phyloP scores from a whole-genome alignment of 2,329 filamentous ascomycete genomes.

The Paraphoma chrysanthemicola region DNA sequence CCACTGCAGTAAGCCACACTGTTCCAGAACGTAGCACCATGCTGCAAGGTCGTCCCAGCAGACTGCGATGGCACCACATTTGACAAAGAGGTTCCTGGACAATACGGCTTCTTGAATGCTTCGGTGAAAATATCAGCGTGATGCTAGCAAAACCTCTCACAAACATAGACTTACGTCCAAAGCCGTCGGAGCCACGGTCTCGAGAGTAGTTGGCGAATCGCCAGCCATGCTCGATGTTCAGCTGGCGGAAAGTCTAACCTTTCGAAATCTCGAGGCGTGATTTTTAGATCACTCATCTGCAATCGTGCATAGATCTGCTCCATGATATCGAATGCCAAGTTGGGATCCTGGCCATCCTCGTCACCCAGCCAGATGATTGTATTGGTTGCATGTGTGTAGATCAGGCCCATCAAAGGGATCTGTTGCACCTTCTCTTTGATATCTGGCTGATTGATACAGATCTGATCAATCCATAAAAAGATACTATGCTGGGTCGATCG shows the following conservation, averaged over 20 bases:
- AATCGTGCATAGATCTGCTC: conserved; percentile 16
- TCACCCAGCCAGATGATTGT: conserved; percentile 38
- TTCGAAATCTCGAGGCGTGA: conserved; percentile 22
- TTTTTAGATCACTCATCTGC: conserved; percentile 18
- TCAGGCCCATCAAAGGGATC: conserved; percentile 32
- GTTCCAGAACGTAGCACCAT: conserved; percentile 19
- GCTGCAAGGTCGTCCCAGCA: conserved; percentile 30
- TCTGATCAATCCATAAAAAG: conserved; percentile 33
- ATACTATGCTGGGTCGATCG: conserved; percentile 21
- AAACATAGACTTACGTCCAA: conserved; percentile 15
- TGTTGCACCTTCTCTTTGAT: conserved; percentile 29
- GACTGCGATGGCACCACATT: conserved; percentile 21
- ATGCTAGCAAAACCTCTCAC: no score
- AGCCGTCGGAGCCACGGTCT: conserved; percentile 29
- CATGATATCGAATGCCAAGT: conserved; percentile 22
- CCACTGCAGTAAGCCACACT: conserved; percentile 15
- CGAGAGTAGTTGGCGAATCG: conserved; percentile 20
- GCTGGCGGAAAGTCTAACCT: conserved; percentile 19
- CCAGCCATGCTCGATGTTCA: conserved; percentile 17
- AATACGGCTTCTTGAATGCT: conserved; percentile 30
- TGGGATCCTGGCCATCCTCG: conserved; percentile 17
- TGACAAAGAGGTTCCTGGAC: conserved; percentile 21
- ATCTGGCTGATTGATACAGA: conserved; percentile 30
- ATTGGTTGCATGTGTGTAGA: conserved; percentile 34
- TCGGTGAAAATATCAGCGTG: no score